Evolutionary conservation across 305 asterid species (phyloP).

Genomic region (Lippia alba): DNA sequence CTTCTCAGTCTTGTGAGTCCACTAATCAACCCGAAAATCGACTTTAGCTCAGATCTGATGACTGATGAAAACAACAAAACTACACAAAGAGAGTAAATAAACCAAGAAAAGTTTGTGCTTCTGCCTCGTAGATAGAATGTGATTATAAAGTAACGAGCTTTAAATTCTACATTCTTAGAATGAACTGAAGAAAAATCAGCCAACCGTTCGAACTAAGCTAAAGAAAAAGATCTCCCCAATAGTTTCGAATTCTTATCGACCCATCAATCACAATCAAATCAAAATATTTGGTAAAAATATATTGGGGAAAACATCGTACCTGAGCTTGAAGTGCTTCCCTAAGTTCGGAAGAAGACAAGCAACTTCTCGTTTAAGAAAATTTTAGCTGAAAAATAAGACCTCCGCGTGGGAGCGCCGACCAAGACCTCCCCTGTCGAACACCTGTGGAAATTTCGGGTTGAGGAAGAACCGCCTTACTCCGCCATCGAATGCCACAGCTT

Average conservation of each 20-base stretch:
- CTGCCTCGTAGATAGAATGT: neutral
- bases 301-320: no score
- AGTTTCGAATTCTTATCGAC: neutral
- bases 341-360: no score
- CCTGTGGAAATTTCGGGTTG: no score
- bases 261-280: neutral
- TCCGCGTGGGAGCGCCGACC: no score
- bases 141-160: neutral
- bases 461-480: no score
- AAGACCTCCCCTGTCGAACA: no score
- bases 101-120: neutral
- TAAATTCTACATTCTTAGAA: neutral
- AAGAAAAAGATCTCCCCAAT: neutral
- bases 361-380: no score
- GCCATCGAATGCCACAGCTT: no score
- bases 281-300: neutral
- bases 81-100: neutral
- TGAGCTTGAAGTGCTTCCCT: no score
- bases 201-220: neutral
- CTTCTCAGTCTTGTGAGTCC: constrained; percentile 33
- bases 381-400: no score
- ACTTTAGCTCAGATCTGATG: constrained; percentile 42
- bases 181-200: neutral
- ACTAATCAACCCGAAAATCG: constrained; percentile 27
- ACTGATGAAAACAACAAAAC: constrained; percentile 33